phyloP scores from a whole-genome alignment of 768 basidiomycete species.

The Pleurotus cornucopiae region DNA sequence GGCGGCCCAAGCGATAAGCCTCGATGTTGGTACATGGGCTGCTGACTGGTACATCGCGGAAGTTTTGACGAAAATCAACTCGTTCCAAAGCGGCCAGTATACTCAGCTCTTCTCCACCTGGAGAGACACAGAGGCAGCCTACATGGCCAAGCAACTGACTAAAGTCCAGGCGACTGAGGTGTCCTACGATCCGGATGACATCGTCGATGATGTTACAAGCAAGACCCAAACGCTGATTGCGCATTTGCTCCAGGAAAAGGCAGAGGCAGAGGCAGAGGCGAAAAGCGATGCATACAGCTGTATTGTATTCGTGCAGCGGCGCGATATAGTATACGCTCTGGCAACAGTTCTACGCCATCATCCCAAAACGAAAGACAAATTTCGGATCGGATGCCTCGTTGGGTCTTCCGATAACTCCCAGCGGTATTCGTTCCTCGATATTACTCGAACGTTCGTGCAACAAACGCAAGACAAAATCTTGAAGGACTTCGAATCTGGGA shows the following conservation, averaged over 20 bases:
- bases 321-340: slow-evolving; percentile 68
- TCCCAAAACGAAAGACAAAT: slow-evolving; percentile 45
- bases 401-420: slow-evolving; percentile 57
- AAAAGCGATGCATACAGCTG: slow-evolving; percentile 59
- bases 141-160: slow-evolving; percentile 50
- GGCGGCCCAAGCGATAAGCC: slow-evolving; percentile 54
- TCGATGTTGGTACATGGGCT: slow-evolving; percentile 69
- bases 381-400: slow-evolving; percentile 58
- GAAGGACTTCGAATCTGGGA: slow-evolving; percentile 60
- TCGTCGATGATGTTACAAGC: slow-evolving; percentile 48
- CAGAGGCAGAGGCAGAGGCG: slow-evolving; percentile 33
- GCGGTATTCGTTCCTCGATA: slow-evolving; percentile 63
- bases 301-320: slow-evolving; percentile 74
- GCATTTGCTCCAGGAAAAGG: slow-evolving; percentile 53
- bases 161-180: slow-evolving; percentile 37
- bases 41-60: slow-evolving; percentile 72
- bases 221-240: slow-evolving; percentile 56
- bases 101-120: slow-evolving; percentile 47
- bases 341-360: slow-evolving; percentile 57
- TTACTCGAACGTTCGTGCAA: slow-evolving; percentile 54
- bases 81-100: slow-evolving; percentile 10
- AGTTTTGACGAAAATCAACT: slow-evolving; percentile 35
- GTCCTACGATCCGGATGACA: slow-evolving; percentile 47
- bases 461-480: slow-evolving; percentile 55
- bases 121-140: slow-evolving; percentile 56